A percentile compares a stretch with the other conserved stretches of the same genome.
phyloP scores from a whole-genome alignment of 192 early-diverging fungal genomes.

The Backusella morwellensis region DNA sequence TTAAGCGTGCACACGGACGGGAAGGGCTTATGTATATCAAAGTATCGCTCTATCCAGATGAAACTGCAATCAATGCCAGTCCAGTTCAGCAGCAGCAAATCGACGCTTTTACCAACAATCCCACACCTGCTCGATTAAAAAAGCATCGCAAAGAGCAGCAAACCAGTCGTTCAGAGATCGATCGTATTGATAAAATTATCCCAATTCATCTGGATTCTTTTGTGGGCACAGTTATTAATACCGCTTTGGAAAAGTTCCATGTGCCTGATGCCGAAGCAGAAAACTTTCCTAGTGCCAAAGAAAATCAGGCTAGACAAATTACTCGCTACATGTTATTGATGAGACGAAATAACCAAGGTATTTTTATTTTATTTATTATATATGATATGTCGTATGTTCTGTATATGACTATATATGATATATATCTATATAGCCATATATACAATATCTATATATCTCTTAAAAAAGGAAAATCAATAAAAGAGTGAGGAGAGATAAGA shows the following conservation, averaged over 20 bases:
- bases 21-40: constrained; percentile 34
- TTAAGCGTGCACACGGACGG: constrained; percentile 28
- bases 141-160: neutral
- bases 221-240: constrained; percentile 44
- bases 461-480: constrained; percentile 1
- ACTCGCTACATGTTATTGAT: constrained; percentile 16
- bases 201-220: constrained; percentile 38
- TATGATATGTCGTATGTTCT: neutral
- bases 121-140: neutral
- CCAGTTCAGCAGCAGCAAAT: constrained; percentile 5
- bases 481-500: neutral
- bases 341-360: constrained; percentile 17
- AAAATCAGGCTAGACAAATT: neutral
- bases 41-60: constrained; percentile 30
- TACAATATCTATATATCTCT: neutral
- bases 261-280: constrained; percentile 36
- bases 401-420: neutral
- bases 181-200: constrained; percentile 39
- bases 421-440: constrained; percentile 8
- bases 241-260: constrained; percentile 44
- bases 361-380: neutral
- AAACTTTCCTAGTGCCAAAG: neutral
- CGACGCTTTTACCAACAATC: neutral
- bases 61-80: neutral
- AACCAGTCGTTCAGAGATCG: neutral